Evolutionary conservation across 768 basidiomycete species (phyloP).

Genomic region (Rickenella mellea): DNA sequence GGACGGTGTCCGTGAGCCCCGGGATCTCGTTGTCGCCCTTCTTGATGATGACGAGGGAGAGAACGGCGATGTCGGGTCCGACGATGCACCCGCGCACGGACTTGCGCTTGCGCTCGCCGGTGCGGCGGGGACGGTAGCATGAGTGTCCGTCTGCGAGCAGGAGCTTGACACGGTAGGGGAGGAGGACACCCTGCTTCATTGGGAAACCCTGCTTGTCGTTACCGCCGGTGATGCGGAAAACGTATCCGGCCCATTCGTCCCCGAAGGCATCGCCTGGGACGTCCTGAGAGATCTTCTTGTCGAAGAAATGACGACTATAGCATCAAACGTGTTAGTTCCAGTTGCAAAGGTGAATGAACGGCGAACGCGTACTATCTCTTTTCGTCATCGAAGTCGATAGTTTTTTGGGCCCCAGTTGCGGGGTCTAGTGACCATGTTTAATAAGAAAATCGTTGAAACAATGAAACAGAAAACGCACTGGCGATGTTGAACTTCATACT

Average conservation of each 20-base stretch:
- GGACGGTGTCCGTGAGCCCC: constrained; percentile 83
- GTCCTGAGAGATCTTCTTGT: constrained; percentile 95
- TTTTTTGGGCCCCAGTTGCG: constrained; percentile 96
- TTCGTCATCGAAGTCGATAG: constrained; percentile 90
- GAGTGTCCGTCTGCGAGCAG: constrained; percentile 96
- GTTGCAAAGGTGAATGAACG: not conserved
- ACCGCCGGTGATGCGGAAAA: constrained; percentile 94
- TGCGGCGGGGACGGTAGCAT: constrained; percentile 88
- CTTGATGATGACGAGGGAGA: constrained; percentile 92
- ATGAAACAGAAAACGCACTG: constrained; percentile 44
- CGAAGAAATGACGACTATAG: constrained; percentile 83
- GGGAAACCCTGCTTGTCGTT: constrained; percentile 99
- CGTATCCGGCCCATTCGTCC: constrained; percentile 95
- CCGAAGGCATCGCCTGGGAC: constrained; percentile 85
- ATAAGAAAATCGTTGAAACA: constrained; percentile 8
- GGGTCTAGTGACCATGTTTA: constrained; percentile 48
- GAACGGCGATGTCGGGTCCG: constrained; percentile 90
- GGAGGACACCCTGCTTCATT: constrained; percentile 98
- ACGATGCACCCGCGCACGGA: constrained; percentile 98
- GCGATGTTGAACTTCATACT: constrained; percentile 98
- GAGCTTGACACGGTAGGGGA: constrained; percentile 87
- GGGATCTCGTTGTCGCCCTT: constrained; percentile 87
- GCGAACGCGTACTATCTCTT: constrained; percentile 53
- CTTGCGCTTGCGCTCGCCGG: constrained; percentile 97
- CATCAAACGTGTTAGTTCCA: constrained; percentile 2